phyloP scores from a whole-genome alignment of 495 filamentous ascomycete genomes.

The Daldinia concentrica region DNA sequence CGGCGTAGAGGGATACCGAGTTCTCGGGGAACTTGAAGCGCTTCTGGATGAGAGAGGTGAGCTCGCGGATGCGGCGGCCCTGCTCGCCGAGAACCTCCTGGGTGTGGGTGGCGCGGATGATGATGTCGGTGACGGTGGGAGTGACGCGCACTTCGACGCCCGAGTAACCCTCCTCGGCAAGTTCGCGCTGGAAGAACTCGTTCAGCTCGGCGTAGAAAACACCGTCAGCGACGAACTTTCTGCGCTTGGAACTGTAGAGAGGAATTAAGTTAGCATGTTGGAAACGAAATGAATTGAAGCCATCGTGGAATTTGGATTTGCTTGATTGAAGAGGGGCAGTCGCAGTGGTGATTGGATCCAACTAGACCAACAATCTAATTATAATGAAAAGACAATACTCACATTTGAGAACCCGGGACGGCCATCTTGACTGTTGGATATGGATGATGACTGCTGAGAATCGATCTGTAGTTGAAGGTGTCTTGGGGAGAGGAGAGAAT shows the following conservation, averaged over 20 bases:
- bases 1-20: slow-evolving; percentile 98
- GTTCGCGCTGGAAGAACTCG: slow-evolving; percentile 99
- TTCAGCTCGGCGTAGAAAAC: slow-evolving; percentile 99
- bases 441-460: slow-evolving; percentile 42
- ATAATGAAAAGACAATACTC: slow-evolving; percentile 45
- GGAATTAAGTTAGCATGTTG: slow-evolving; percentile 27
- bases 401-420: slow-evolving; percentile 64
- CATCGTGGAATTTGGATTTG: slow-evolving; percentile 4
- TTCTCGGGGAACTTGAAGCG: slow-evolving; percentile 99
- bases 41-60: slow-evolving; percentile 99
- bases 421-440: slow-evolving; percentile 59
- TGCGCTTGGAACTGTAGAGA: slow-evolving; percentile 83
- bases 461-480: slow-evolving; percentile 26
- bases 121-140: slow-evolving; percentile 99
- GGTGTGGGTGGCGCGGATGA: slow-evolving; percentile 99
- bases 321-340: slow-evolving; percentile 9
- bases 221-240: slow-evolving; percentile 99
- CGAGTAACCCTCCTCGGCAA: slow-evolving; percentile 99
- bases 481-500: slow-evolving; percentile 18
- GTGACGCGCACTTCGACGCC: slow-evolving; percentile 99
- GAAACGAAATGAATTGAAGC: background rate
- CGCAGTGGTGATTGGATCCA: background rate
- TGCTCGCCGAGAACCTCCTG: slow-evolving; percentile 99
- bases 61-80: slow-evolving; percentile 98
- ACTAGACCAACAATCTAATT: background rate